phyloP scores from a whole-genome alignment of 768 basidiomycete genomes.

The Cystofilobasidium bisporidii region DNA sequence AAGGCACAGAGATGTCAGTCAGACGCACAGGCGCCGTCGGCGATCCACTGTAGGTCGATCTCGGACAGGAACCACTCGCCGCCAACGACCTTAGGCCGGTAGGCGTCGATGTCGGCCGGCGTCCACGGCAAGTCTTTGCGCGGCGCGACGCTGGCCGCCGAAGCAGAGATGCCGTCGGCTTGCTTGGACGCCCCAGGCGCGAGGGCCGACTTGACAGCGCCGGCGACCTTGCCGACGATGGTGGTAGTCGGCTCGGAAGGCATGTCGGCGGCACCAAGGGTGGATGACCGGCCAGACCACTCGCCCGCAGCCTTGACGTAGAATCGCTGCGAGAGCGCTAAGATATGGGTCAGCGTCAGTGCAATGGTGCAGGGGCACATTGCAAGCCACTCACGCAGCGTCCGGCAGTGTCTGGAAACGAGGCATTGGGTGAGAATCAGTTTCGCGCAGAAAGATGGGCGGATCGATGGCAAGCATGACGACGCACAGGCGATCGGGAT shows the following conservation, averaged over 20 bases:
- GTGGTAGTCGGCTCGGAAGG: no score
- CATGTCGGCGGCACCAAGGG: neutral
- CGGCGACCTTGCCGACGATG: no score
- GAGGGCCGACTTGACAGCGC: no score
- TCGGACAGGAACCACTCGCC: constrained; percentile 47
- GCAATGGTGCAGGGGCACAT: neutral
- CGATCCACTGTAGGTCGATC: constrained; percentile 39
- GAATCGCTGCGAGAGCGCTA: neutral
- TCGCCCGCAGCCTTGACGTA: neutral
- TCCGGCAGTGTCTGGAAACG: neutral
- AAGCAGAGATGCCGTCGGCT: no score
- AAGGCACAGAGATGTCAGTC: no score
- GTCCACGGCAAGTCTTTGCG: neutral
- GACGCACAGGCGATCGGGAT: neutral
- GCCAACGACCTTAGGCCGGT: constrained; percentile 41
- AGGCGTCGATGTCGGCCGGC: constrained; percentile 39
- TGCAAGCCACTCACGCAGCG: neutral
- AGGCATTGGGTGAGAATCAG: no score
- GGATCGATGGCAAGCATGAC: neutral
- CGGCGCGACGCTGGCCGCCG: neutral
- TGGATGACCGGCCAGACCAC: neutral
- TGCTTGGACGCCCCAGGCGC: no score
- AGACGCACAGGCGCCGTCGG: neutral
- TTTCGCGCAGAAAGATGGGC: no score
- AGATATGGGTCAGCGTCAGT: neutral